Base-by-base conservation (phyloP, 352 stramenopile genomes). In the Globisporangium lucens region DNA sequence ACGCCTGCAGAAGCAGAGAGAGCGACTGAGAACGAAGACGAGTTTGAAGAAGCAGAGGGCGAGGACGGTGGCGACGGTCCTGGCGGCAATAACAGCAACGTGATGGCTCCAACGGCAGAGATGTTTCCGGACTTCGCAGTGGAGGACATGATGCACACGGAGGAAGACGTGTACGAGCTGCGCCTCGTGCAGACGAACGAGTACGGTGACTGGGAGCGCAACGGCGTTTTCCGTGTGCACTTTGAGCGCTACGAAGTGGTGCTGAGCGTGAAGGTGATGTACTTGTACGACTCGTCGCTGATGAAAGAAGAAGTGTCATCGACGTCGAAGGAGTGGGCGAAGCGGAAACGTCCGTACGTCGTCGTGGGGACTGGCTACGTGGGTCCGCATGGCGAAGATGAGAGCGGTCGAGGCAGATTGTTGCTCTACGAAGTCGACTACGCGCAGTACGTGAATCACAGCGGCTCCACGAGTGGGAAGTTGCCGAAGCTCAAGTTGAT, bases 391-490 rank as follows among this genome's bases (percentile, higher is more conserved):
- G 89, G 89, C 17, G 89, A 97, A 75, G 89, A 97, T 49, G 86
- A 94, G 66, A 94, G 87, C 67, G 89, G 89, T 0, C 88, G 89
- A 27, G 89, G 89, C 4, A 82, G 89, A 0, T 67, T 97, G 22
- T 63, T 97, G 24, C 74, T 97, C 0, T 97, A 96, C 71, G 87
- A 96, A 75, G 68, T 96, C 12, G 88, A 96, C 60, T 96, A 96
- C 63, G 88, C 88, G 3, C 88, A 96, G 74, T 96, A 96, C 57
- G 87, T 91, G 36, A 91, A 90, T 15, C 72, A 91, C 70, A 78
- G 86, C 35, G 83, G 83, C 9, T 75, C 73, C 13, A 94, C 84
- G n/a, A 93, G 85, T 68, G 65, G 73, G 10, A 96, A 94, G 64
- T 66, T 94, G 55, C 88, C 88, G 0, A 96, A 96, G 69, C 72